Base-by-base conservation (phyloP, 495 filamentous ascomycete species). In the Gamarada debralockiae region DNA sequence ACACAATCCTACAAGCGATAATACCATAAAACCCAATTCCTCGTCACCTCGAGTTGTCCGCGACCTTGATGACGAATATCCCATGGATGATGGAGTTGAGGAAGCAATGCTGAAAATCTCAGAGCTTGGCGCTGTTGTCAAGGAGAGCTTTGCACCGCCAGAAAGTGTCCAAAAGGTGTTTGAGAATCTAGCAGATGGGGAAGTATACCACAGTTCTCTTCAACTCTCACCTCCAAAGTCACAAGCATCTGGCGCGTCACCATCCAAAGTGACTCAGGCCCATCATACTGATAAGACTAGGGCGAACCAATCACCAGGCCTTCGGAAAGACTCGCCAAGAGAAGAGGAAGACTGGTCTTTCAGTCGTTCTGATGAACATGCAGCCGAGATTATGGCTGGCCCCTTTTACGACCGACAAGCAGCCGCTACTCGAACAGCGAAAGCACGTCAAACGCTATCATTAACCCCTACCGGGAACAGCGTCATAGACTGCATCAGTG, bases 51-150 rank as follows among this genome's bases (percentile, higher is more conserved):
- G 13, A n/a, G 17, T 6, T 15, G 36, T 18, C 3, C 24, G 14
- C 23, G 36, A 53, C 1, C 40, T 47, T 17, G 66, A 63, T n/a
- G 62, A 64, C 21, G 65, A 61, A 7, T 67, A 45, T 37, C 57
- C 53, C 23, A 36, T 63, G 9, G 47, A 63, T 44, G 56, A 64
- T 46, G 52, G 55, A 21, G 34, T 50, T 48, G 40, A 53, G 36
- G 59, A 47, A 59, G 46, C 53, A 54, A 57, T 63, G 42, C 47
- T 60, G 17, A 61, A 59, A n/a, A 34, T 58, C 3, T 47, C 52
- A 45, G 52, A 55, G 13, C 21, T 27, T 10, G 39, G 39, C 1
- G 36, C 20, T 38, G 25, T 25, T 15, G n/a, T 39, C 31, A 15
- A 31, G 1, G 44, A 57, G 50, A 51, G 17, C 1, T 57, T 38